Base-by-base conservation (phyloP, 73 alveolate species). In the Effrenium voratum region DNA sequence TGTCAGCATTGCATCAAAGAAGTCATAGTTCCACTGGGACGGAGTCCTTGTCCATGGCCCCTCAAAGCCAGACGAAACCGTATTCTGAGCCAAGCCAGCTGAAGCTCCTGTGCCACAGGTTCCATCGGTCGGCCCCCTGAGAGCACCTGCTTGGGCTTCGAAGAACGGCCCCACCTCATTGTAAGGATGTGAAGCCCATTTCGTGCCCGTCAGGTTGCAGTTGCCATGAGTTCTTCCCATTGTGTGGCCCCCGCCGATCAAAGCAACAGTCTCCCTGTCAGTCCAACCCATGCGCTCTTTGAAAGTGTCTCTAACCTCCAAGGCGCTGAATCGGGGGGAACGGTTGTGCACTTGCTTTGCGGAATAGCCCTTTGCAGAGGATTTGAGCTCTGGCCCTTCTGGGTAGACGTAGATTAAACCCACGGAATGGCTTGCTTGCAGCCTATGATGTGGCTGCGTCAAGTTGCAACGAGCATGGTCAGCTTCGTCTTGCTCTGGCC, bases 161-260 rank as follows among this genome's bases (percentile, higher is more conserved):
- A 72, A 91, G 90, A 16, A 72, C 38, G 98, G 98, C 5, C 98
- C 98, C 47, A 73, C 90, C 45, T 91, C 85, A 38, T 91, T 73
- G 90, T 68, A 73, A 5, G 98, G 98, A n/a, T 28, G 73, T 10
- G 73, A 45, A 30, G 91, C 98, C 90, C 95, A 60, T 47, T 87
- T 63, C 68, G 95, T 87, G 95, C 95, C 95, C n/a, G 95, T 87
- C 52, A 87, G 85, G 95, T 46, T 49, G 60, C 98, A 91, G 77
- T 66, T 72, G 57, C 99, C 99, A 45, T 95, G 99, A 24, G 98
- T 95, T 30, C 90, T 43, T 26, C 99, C 99, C 34, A 95, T 59
- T 41, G 99, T 72, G 93, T 95, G 99, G 38, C 99, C 99, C 43
- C 99, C 98, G 43, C 98, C 99, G 66, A 95, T 95, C 81, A 95